Percentiles rank a stretch among this genome's conserved stretches.
phyloP scores from a whole-genome alignment of 1,284 basidiomycete species.

The Boletus sp. region DNA sequence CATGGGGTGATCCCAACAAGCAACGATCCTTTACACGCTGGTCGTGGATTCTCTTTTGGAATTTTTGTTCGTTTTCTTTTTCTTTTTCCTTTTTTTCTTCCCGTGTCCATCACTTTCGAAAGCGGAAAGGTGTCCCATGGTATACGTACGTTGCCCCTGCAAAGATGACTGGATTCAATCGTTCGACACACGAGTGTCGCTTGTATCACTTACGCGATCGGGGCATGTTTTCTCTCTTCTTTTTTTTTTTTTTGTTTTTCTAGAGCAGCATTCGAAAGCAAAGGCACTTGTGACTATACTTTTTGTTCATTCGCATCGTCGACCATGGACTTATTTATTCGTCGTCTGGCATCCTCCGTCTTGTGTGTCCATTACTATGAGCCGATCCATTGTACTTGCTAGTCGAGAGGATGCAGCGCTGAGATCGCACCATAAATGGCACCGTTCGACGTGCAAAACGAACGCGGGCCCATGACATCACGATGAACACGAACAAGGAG shows the following conservation, averaged over 20 bases:
- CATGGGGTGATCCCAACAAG: slow-evolving; percentile 25
- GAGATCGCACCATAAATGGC: no score
- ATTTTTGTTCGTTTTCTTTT: background rate
- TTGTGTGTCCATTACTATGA: background rate
- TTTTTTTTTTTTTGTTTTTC: background rate
- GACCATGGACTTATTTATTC: slow-evolving; percentile 25
- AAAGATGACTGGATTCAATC: background rate
- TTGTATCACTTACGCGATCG: slow-evolving; percentile 12
- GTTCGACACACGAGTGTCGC: background rate
- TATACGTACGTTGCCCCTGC: background rate
- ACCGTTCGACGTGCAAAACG: no score
- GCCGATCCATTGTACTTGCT: slow-evolving; percentile 10
- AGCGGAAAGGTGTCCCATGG: slow-evolving; percentile 3
- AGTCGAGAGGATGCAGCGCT: background rate
- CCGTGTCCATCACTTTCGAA: no score
- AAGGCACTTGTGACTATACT: background rate
- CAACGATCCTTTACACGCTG: slow-evolving; percentile 17
- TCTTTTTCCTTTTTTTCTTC: background rate
- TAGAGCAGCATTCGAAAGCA: slow-evolving; percentile 6
- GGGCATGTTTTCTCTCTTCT: background rate
- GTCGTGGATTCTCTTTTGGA: slow-evolving; percentile 14
- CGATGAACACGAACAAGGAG: no score
- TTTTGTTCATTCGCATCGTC: slow-evolving; percentile 15
- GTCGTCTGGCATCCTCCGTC: background rate
- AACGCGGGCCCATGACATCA: no score